phyloP scores from a whole-genome alignment of 1,284 basidiomycete genomes.

The Cutaneotrichosporon sp. region DNA sequence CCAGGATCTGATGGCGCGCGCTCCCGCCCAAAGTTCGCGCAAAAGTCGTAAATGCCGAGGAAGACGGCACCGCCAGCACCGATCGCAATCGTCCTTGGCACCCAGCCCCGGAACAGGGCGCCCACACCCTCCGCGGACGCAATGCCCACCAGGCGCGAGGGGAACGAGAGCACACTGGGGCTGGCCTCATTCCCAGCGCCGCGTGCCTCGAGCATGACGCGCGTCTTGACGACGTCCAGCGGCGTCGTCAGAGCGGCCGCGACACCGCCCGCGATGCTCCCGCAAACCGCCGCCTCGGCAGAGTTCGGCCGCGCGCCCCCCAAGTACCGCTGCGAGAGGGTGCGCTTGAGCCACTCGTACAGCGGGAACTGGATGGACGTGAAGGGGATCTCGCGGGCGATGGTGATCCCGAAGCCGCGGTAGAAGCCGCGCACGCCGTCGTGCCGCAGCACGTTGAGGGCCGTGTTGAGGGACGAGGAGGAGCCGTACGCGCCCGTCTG shows the following conservation, averaged over 20 bases:
- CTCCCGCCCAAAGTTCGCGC: conserved; percentile 35
- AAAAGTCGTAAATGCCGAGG: conserved; percentile 81
- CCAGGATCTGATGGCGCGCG: neutral
- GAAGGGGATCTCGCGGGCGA: conserved; percentile 89
- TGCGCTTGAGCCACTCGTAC: conserved; percentile 83
- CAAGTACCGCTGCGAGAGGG: conserved; percentile 57
- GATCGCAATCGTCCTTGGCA: conserved; percentile 94
- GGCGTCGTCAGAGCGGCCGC: conserved; percentile 93
- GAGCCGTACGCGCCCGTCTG: conserved; percentile 72
- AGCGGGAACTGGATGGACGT: conserved; percentile 97
- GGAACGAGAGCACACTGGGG: conserved; percentile 58
- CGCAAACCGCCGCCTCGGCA: conserved; percentile 87
- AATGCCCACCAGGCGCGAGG: conserved; percentile 64
- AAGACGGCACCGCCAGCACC: conserved; percentile 96
- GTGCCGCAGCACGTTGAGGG: conserved; percentile 58
- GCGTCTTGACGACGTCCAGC: conserved; percentile 93
- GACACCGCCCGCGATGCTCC: conserved; percentile 84
- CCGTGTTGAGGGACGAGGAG: conserved; percentile 45
- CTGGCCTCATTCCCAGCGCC: neutral
- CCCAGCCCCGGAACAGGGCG: conserved; percentile 82
- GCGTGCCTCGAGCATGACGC: conserved; percentile 87
- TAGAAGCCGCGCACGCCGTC: conserved; percentile 73
- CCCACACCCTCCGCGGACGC: conserved; percentile 69
- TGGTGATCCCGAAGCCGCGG: conserved; percentile 74
- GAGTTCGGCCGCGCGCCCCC: conserved; percentile 63